Evolutionary conservation across 1,139 yeast species (phyloP), one percentile per base, ranked within the genome.

Genomic region (Candida dubliniensis): DNA sequence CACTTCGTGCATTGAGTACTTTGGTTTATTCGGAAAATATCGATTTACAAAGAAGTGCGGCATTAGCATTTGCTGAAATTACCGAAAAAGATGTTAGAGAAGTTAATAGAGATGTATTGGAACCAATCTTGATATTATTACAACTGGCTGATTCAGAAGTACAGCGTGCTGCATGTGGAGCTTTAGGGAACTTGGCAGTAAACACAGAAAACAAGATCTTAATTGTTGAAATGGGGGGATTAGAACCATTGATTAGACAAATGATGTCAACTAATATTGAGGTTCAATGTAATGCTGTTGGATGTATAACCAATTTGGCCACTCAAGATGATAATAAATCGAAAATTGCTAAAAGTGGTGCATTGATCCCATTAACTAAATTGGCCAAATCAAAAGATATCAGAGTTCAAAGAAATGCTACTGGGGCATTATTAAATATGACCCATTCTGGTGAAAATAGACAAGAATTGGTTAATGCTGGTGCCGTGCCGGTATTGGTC

Each of bases 211-310:
- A 95, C 69, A 93, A 93, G 64, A 79, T 87, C 25, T 75, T 93
- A 44, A 93, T 95, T 51, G 99, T 93, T 30, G 96, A 91, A 60
- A 89, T 95, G 96, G 98, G 98, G 29, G 99, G 99, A 1, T 77
- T 93, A 48, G 96, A 91, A 54, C 98, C 98, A 8, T 77, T 93
- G 43, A 93, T 93, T 57, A 84, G 95, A 64, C 99, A 95, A 68
- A 93, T 93, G 99, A 85, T 89, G 86, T 86, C 96, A 37, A 82
- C 95, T 46, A 93, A 95, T 59, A 95, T 93, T 49, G 99, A 93
- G 64, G 99, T 95, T 33, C 99, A 95, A 67, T 93, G 99, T 66
- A 93, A 93, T 62, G 99, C 99, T 3, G 99, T 95, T 45, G 99
- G 99, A 8, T 95, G 99, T 64, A 91, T 93, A 63, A 93, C 99